Evolutionary conservation across 352 stramenopile species (phyloP).

Genomic region (Peronospora destructor): DNA sequence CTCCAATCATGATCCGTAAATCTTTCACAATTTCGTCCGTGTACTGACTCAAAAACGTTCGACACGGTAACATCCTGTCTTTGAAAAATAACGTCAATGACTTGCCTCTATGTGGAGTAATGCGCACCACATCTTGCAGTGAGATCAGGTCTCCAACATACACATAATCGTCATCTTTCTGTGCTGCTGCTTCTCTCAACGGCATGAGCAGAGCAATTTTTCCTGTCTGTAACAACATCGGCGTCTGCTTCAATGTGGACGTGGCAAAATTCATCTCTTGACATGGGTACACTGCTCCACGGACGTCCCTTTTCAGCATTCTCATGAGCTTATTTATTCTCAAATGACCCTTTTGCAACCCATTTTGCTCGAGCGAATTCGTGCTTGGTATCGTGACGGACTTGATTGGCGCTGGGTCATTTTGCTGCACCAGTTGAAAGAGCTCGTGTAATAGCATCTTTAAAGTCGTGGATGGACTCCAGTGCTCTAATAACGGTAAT

Average conservation of each 20-base stretch:
- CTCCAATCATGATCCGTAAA: constrained; percentile 56
- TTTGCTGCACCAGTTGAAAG: constrained; percentile 46
- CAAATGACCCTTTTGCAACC: constrained; percentile 1
- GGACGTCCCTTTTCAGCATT: constrained; percentile 66
- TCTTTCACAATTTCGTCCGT: constrained; percentile 66
- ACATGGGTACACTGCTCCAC: constrained; percentile 57
- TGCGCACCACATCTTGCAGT: constrained; percentile 59
- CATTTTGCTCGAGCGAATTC: neutral
- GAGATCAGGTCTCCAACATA: constrained; percentile 61
- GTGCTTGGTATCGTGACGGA: constrained; percentile 9
- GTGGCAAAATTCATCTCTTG: constrained; percentile 57
- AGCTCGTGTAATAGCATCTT: constrained; percentile 69
- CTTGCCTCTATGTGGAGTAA: constrained; percentile 68
- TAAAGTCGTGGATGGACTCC: constrained; percentile 73
- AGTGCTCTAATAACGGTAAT: constrained; percentile 51
- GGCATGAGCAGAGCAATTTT: constrained; percentile 55
- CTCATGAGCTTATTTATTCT: constrained; percentile 33
- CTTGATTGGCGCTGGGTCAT: constrained; percentile 36
- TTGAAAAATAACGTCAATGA: constrained; percentile 81
- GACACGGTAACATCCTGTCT: constrained; percentile 43
- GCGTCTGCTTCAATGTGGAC: constrained; percentile 46
- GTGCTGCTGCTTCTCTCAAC: constrained; percentile 7
- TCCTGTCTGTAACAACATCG: constrained; percentile 61
- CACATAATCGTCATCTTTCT: constrained; percentile 39
- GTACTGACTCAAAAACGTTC: constrained; percentile 62